Conservation (phyloP, 208 protist genomes). For the Acanthamoeba sp. region DNA sequence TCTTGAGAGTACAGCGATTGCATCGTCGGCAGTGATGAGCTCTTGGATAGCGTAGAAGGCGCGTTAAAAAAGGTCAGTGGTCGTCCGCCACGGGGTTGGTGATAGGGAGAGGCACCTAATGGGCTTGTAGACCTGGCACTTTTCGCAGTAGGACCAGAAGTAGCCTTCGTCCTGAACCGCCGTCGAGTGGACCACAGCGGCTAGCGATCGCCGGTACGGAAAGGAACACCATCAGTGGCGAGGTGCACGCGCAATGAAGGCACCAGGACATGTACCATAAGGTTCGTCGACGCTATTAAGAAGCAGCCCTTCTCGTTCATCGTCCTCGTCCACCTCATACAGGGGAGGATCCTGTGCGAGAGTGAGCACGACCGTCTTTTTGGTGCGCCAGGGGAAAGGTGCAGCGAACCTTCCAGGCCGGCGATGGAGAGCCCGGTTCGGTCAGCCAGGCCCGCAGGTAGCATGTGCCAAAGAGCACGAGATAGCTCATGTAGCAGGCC, state of each 20-base stretch:
- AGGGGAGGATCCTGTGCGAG: not conserved
- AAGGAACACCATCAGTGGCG: no score
- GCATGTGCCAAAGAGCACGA: not conserved
- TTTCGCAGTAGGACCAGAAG: conserved; percentile 43
- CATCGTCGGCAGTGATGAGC: conserved; percentile 58
- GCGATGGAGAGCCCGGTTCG: conserved; percentile 1
- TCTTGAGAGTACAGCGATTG: conserved; percentile 62
- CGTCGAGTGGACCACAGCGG: not conserved
- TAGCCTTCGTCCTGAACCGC: not conserved
- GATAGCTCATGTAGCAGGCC: not conserved
- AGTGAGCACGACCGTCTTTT: not conserved
- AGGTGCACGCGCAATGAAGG: no score
- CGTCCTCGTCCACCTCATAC: not conserved
- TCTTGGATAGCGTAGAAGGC: not conserved
- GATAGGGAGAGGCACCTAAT: not conserved
- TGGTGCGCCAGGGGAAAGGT: not conserved
- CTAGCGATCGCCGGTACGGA: not conserved
- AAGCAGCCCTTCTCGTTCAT: not conserved
- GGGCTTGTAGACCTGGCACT: not conserved
- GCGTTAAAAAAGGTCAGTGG: not conserved
- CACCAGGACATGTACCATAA: no score
- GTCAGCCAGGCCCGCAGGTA: conserved; percentile 42
- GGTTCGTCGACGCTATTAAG: not conserved
- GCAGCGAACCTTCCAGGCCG: conserved; percentile 31
- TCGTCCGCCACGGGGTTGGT: no score